A percentile compares a stretch with the other conserved stretches of the same genome.
Evolutionary conservation across 2,329 filamentous ascomycete species (phyloP).

Genomic region (Sarocladium brachiariae): DNA sequence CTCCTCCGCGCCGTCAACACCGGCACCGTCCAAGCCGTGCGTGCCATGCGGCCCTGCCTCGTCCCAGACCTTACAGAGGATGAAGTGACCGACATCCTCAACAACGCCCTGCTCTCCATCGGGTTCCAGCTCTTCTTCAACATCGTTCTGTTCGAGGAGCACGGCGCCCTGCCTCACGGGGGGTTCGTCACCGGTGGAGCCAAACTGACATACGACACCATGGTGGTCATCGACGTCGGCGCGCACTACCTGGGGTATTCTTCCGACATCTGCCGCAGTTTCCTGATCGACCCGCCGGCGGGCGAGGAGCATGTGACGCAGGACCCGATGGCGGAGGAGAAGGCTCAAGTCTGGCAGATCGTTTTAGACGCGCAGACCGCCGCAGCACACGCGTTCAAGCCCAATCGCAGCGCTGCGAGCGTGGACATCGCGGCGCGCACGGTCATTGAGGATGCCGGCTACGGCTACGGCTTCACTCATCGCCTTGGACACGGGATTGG

Average conservation of each 20-base stretch:
- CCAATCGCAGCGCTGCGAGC: conserved; percentile 48
- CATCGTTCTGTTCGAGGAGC: conserved; percentile 55
- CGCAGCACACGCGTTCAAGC: conserved; percentile 41
- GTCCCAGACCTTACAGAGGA: conserved; percentile 50
- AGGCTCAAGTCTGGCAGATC: conserved; percentile 51
- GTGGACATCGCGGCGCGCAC: conserved; percentile 54
- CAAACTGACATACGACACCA: conserved; percentile 44
- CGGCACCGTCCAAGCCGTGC: conserved; percentile 53
- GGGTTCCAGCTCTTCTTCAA: conserved; percentile 55
- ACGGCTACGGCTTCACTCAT: conserved; percentile 54
- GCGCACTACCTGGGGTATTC: conserved; percentile 56
- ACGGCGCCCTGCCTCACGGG: conserved; percentile 46
- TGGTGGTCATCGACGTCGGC: conserved; percentile 57
- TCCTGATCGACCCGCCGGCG: conserved; percentile 41
- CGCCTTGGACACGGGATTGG: conserved; percentile 58
- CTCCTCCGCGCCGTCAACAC: conserved; percentile 57
- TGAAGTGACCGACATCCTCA: conserved; percentile 48
- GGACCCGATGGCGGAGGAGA: conserved; percentile 34
- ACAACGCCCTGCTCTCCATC: conserved; percentile 45
- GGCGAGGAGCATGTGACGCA: conserved; percentile 1
- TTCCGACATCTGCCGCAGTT: conserved; percentile 57
- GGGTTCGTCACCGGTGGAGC: conserved; percentile 45
- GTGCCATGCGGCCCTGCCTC: conserved; percentile 50
- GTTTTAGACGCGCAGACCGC: conserved; percentile 56
- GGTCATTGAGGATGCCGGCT: conserved; percentile 51